Evolutionary conservation across 2,329 filamentous ascomycete species (phyloP).

Genomic region (Falciphora oryzae): DNA sequence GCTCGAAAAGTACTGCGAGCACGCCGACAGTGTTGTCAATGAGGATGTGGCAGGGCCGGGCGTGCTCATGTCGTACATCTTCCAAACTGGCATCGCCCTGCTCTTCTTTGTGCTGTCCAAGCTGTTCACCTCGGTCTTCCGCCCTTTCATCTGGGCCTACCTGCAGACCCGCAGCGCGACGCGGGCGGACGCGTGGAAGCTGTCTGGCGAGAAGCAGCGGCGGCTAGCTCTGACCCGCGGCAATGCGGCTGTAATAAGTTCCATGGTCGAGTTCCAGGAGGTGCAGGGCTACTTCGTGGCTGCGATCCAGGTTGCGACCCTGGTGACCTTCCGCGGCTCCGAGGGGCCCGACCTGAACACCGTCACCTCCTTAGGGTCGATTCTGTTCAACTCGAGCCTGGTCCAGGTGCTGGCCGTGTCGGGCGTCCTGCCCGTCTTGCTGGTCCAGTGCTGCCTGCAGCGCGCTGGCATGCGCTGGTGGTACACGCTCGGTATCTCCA

Average conservation of each 20-base stretch:
- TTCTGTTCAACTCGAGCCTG: constrained; percentile 16
- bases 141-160: constrained; percentile 3
- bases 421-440: constrained; percentile 16
- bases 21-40: constrained; percentile 10
- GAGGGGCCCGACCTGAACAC: constrained; percentile 11
- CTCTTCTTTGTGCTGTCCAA: constrained; percentile 12
- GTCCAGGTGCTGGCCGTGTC: constrained; percentile 14
- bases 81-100: constrained; percentile 14
- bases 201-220: constrained; percentile 9
- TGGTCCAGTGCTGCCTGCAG: constrained; percentile 19
- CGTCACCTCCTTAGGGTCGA: constrained; percentile 16
- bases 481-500: constrained; percentile 18
- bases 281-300: constrained; percentile 20
- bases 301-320: constrained; percentile 19
- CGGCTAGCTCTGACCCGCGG: constrained; percentile 14
- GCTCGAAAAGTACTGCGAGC: constrained; percentile 12
- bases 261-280: constrained; percentile 22
- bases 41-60: constrained; percentile 15
- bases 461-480: constrained; percentile 20
- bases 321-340: constrained; percentile 15
- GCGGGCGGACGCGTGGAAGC: not conserved
- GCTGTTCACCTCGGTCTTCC: constrained; percentile 10
- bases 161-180: not conserved
- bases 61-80: constrained; percentile 16
- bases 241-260: constrained; percentile 14